Evolutionary conservation across 2,329 filamentous ascomycete genomes (phyloP).

Genomic region (Fonsecaea multimorphosa): DNA sequence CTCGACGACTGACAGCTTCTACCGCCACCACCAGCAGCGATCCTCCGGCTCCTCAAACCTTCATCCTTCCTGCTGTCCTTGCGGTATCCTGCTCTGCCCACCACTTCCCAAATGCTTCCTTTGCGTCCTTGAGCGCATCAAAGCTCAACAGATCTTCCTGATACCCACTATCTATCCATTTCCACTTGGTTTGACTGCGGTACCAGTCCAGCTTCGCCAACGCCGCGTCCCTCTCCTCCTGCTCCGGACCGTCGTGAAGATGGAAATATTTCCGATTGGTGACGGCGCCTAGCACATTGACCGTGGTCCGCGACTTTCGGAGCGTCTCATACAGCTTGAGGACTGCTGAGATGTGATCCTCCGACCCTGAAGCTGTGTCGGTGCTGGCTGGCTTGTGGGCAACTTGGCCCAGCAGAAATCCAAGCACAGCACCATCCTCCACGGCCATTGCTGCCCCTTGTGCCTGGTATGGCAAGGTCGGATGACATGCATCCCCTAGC

Average conservation of each 20-base stretch:
- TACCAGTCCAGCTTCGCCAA: constrained; percentile 10
- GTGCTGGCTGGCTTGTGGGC: background rate
- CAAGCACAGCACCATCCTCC: constrained; percentile 47
- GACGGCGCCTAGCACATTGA: constrained; percentile 16
- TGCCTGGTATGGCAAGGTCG: constrained; percentile 68
- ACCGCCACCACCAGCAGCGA: no score
- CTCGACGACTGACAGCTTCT: background rate
- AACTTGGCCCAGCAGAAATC: constrained; percentile 59
- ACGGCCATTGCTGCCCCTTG: constrained; percentile 43
- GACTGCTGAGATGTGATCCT: background rate
- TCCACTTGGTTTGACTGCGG: constrained; percentile 8
- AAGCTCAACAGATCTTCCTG: constrained; percentile 22
- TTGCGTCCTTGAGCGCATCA: constrained; percentile 15
- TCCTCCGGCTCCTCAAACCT: background rate
- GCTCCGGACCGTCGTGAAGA: constrained; percentile 11
- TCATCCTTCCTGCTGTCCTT: background rate
- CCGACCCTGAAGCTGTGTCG: background rate
- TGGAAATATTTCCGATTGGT: constrained; percentile 8
- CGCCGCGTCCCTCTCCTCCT: constrained; percentile 8
- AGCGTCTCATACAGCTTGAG: constrained; percentile 24
- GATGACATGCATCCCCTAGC: constrained; percentile 69
- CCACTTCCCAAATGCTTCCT: constrained; percentile 16
- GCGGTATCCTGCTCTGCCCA: constrained; percentile 1
- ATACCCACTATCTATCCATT: constrained; percentile 22
- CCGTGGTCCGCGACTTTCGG: constrained; percentile 31